Evolutionary conservation across 2,329 filamentous ascomycete genomes (phyloP).

Genomic region (Fusarium euwallaceae): DNA sequence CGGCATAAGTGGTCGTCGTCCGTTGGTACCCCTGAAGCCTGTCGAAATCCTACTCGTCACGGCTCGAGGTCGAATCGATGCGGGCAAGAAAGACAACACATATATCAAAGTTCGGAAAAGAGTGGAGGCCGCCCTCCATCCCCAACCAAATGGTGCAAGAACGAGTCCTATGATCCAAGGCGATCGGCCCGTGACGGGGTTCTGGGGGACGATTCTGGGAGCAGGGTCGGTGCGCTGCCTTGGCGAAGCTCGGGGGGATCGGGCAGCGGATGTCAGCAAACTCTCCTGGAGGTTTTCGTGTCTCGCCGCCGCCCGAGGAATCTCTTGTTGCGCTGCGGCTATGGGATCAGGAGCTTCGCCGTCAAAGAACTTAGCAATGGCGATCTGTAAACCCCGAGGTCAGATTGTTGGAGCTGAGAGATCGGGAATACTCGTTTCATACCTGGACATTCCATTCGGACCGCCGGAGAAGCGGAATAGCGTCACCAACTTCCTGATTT

Average conservation of each 20-base stretch:
- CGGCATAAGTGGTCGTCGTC: conserved; percentile 82
- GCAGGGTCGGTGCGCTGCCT: conserved; percentile 71
- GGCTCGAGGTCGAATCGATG: conserved; percentile 67
- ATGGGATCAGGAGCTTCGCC: conserved; percentile 88
- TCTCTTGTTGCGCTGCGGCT: conserved; percentile 77
- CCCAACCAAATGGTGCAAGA: conserved; percentile 83
- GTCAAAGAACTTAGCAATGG: conserved; percentile 97
- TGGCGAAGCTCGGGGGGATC: conserved; percentile 40
- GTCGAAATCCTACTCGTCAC: conserved; percentile 66
- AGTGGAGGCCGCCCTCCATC: conserved; percentile 79
- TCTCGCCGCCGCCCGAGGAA: conserved; percentile 72
- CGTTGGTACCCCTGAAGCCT: conserved; percentile 71
- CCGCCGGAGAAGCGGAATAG: conserved; percentile 82
- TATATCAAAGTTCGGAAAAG: conserved; percentile 81
- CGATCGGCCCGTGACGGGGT: conserved; percentile 75
- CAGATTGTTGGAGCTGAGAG: background rate
- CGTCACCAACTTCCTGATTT: conserved; percentile 81
- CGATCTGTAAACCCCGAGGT: conserved; percentile 72
- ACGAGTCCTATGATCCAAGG: conserved; percentile 83
- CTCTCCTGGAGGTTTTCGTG: conserved; percentile 81
- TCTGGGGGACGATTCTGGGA: conserved; percentile 85
- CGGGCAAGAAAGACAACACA: conserved; percentile 84
- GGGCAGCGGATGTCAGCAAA: conserved; percentile 54
- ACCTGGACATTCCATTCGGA: conserved; percentile 98
- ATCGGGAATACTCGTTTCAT: conserved; percentile 14